phyloP scores from a whole-genome alignment of 176 grass and related monocot genomes.

The Phoenix dactylifera region DNA sequence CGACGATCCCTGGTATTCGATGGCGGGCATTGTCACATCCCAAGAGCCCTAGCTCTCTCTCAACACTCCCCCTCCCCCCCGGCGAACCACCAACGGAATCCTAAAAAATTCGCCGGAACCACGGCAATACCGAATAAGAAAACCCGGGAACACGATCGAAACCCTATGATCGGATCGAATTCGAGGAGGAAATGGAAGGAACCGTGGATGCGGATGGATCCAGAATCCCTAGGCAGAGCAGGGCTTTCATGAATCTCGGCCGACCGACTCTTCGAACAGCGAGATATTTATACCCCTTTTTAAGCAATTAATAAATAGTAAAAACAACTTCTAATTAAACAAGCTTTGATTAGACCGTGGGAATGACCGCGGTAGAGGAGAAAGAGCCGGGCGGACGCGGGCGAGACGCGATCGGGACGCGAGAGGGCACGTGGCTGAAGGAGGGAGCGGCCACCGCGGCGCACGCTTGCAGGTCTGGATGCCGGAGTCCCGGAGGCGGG shows the following conservation, averaged over 20 bases:
- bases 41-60: not conserved
- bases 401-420: not conserved
- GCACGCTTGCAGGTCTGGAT: too few relatives aligned
- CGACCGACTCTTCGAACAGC: too few relatives aligned
- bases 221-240: too few relatives aligned
- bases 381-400: not conserved
- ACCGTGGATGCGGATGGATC: too few relatives aligned
- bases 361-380: conserved; percentile 4
- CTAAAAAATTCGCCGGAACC: conserved; percentile 16
- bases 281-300: too few relatives aligned
- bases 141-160: not conserved
- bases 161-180: not conserved
- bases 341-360: too few relatives aligned
- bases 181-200: too few relatives aligned
- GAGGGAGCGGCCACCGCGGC: too few relatives aligned
- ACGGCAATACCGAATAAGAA: not conserved
- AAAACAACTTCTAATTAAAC: too few relatives aligned
- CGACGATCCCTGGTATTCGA: conserved; percentile 61
- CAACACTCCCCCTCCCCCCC: not conserved
- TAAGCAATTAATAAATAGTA: too few relatives aligned
- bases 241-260: too few relatives aligned
- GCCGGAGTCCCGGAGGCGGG: too few relatives aligned
- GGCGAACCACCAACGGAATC: not conserved
- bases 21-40: conserved; percentile 59
- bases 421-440: not conserved